Base-by-base conservation (phyloP, 176 grass and related monocot species). In the Puya raimondii region DNA sequence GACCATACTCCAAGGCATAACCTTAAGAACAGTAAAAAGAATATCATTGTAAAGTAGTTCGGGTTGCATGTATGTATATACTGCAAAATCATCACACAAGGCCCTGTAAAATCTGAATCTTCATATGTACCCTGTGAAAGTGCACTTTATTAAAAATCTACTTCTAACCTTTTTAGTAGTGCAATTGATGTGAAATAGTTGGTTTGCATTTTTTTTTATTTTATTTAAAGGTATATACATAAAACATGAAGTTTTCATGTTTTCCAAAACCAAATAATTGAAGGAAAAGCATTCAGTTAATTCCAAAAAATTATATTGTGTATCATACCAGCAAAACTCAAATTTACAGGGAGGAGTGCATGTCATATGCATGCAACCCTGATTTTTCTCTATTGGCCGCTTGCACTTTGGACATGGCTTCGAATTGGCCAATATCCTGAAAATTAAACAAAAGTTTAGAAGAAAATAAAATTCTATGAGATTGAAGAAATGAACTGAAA, bases 341-440 rank as follows among this genome's bases (percentile, higher is more conserved):
- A 92, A 96, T 83, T 87, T 92, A 76, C 93, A 96, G 49, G 93
- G 89, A 81, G 93, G 86, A 20, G 88, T 89, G 74, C 93, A 96
- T 49, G 89, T 96, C 86, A 96, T 97, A 67, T 97, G 94, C 89
- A 93, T 93, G 66, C 94, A 99, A 49, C 94, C 94, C 72, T 93
- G 89, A 47, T 99, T 90, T 83, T 99, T 99, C 72, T 99, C 90
- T 82, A 99, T 99, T 23, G 94, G 90, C 18, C 94, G 68, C 67
- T 99, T 87, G 90, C 94, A 99, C 63, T 93, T 99, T 0, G 94
- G 94, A 59, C 94, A 99, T 27, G 94, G 94, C 76, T 99, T 99
- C 20, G 94, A 93, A 76, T 99, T 99, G 74, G 94, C 94, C 78
- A 99, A 74, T 75, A 99, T 93, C 94, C 94, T 99, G 67, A 56